Base-by-base conservation (phyloP, 2,329 filamentous ascomycete species). In the Clonostachys byssicola region DNA sequence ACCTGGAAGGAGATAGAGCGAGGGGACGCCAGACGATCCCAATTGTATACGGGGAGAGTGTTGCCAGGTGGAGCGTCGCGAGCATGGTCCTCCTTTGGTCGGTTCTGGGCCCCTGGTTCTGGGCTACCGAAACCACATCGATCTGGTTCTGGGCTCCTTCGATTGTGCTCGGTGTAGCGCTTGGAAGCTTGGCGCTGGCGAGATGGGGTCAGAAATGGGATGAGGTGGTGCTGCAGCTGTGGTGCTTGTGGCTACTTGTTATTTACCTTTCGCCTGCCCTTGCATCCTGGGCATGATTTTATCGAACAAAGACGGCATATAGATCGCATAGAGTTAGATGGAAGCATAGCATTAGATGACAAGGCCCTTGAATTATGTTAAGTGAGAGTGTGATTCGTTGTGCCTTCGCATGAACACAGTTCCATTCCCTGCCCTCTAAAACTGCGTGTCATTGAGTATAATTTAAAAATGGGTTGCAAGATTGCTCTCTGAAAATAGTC, bases 21-120 rank as follows among this genome's bases (percentile, higher is more conserved):
- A 47, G 60, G 13, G 56, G 53, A 0, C 54, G 62, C 1, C 50
- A 48, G 34, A 62, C 60, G 1, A 51, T 60, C 12, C 60, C 60
- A 7, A 43, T 63, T 18, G 16, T 59, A 0, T 58, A 59, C 17
- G 58, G 60, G 2, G 57, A 64, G 40, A 40, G 5, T 8, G 38
- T 34, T n/a, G 50, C 56, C 1, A 49, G 56, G 4, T 35, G 41
- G 5, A 52, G 52, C 2, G 40, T 59, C 14, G 51, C 53, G 1
- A 45, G 36, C 17, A 52, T 52, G 40, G 55, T 58, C 2, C 5
- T 49, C 35, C 49, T 56, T 48, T 47, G 48, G 52, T 54, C 53
- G 6, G 17, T 47, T 9, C 38, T 40, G 10, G 51, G 50, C 20
- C 52, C 53, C 34, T 17, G 45, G 13, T 46, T 51, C 36, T 55